These are phyloP conservation scores for Dactylonectria estremocensis DNA, from an alignment of 2,329 filamentous ascomycete species.

Conservation along the genomic window DNA sequence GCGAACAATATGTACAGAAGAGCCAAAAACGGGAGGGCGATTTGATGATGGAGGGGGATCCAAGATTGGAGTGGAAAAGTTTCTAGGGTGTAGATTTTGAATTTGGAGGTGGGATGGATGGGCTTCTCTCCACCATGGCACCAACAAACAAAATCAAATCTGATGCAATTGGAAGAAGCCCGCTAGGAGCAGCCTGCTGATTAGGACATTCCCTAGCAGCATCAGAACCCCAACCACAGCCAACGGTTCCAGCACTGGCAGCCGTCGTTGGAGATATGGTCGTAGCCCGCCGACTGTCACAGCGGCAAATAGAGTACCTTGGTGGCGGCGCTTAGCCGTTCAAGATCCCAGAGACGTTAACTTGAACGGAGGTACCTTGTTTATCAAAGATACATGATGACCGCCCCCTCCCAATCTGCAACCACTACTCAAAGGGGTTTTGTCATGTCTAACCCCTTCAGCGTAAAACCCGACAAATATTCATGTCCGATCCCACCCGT, in stretches of 20 bases:
- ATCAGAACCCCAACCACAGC: neutral
- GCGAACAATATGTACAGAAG: conserved; percentile 10
- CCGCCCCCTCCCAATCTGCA: neutral
- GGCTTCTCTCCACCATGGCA: conserved; percentile 9
- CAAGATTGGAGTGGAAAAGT: neutral
- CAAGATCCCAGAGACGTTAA: neutral
- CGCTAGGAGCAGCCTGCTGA: conserved; percentile 5
- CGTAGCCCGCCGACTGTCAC: neutral
- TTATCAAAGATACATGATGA: conserved; percentile 7
- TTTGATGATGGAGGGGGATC: neutral
- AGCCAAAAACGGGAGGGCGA: conserved; percentile 13
- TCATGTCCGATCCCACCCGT: neutral
- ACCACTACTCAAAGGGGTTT: neutral
- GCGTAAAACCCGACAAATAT: neutral
- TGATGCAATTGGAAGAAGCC: conserved; percentile 13
- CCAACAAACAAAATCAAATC: neutral
- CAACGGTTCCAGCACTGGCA: conserved; percentile 1
- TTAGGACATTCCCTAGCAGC: conserved; percentile 4
- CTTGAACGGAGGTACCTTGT: conserved; percentile 1
- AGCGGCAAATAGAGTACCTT: neutral
- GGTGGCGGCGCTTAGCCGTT: neutral
- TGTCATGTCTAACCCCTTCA: neutral
- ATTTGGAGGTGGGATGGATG: conserved; percentile 4
- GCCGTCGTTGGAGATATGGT: neutral
- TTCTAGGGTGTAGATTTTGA: conserved; percentile 3